A percentile compares a stretch with the other conserved stretches of the same genome.
Evolutionary conservation across 352 stramenopile genomes (phyloP).

Genomic region (Phytopythium sindhum): DNA sequence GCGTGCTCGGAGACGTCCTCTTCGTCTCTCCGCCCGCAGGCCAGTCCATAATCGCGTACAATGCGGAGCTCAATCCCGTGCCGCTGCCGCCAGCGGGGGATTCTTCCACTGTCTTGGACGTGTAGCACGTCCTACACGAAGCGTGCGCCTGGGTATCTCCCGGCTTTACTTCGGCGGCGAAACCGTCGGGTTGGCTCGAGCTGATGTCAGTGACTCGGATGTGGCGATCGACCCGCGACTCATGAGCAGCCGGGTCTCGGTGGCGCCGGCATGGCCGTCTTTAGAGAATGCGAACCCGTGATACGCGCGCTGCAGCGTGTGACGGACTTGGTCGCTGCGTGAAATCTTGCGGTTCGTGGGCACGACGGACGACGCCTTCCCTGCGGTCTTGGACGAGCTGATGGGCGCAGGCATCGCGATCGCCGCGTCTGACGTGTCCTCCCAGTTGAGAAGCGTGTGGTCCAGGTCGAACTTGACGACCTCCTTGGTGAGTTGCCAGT

Average conservation of each 20-base stretch:
- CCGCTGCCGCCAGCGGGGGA: constrained; percentile 14
- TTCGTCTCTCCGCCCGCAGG: constrained; percentile 28
- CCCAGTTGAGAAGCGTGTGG: constrained; percentile 50
- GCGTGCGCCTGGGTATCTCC: no score
- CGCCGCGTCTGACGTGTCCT: constrained; percentile 55
- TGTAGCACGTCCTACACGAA: constrained; percentile 2
- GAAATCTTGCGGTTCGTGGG: constrained; percentile 26
- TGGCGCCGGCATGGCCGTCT: constrained; percentile 47
- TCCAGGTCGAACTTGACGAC: constrained; percentile 65
- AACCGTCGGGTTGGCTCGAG: neutral
- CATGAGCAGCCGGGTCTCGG: constrained; percentile 52
- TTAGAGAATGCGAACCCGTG: constrained; percentile 76
- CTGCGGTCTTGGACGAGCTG: constrained; percentile 7
- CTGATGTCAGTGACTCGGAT: constrained; percentile 9
- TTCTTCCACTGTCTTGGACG: neutral
- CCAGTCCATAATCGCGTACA: constrained; percentile 30
- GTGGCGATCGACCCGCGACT: constrained; percentile 32
- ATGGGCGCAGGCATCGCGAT: constrained; percentile 42
- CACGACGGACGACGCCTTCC: constrained; percentile 33
- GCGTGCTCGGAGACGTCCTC: constrained; percentile 26
- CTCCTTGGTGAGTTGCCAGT: constrained; percentile 79
- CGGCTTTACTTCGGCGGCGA: constrained; percentile 2
- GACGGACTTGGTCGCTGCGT: constrained; percentile 14
- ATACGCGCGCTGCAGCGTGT: constrained; percentile 38
- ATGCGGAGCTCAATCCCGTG: constrained; percentile 18